Evolutionary conservation across 352 stramenopile genomes (phyloP).

Genomic region (Peronospora farinosa): DNA sequence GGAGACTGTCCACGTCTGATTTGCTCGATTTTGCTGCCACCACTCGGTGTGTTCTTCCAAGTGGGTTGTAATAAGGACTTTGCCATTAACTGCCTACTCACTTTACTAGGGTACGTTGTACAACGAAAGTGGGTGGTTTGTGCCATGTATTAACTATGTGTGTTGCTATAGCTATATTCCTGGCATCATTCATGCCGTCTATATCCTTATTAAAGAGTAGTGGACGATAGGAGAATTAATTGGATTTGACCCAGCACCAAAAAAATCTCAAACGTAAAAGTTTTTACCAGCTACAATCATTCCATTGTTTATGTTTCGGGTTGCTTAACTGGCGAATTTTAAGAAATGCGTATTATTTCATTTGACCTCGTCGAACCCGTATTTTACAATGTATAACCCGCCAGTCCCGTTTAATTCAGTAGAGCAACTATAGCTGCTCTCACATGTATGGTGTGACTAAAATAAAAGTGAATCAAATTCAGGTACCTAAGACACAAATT

Average conservation of each 20-base stretch:
- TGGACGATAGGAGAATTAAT: not conserved
- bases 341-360: no score
- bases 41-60: constrained; percentile 50
- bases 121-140: not conserved
- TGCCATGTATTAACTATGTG: not conserved
- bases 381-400: constrained; percentile 14
- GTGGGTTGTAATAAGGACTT: constrained; percentile 53
- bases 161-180: constrained; percentile 39
- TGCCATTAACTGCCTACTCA: constrained; percentile 62
- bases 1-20: constrained; percentile 37
- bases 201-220: constrained; percentile 8
- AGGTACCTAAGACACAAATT: no score
- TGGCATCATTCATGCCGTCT: constrained; percentile 51
- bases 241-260: no score
- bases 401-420: no score
- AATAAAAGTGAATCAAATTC: no score
- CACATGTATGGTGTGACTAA: no score
- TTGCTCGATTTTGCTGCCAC: constrained; percentile 41
- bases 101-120: constrained; percentile 39
- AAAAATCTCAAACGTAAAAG: no score
- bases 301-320: no score
- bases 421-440: no score
- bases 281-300: no score
- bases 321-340: no score
- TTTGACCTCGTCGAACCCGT: no score